Conservation (phyloP, 2,329 filamentous ascomycete genomes). For the Phaeomoniella chlamydospora region DNA sequence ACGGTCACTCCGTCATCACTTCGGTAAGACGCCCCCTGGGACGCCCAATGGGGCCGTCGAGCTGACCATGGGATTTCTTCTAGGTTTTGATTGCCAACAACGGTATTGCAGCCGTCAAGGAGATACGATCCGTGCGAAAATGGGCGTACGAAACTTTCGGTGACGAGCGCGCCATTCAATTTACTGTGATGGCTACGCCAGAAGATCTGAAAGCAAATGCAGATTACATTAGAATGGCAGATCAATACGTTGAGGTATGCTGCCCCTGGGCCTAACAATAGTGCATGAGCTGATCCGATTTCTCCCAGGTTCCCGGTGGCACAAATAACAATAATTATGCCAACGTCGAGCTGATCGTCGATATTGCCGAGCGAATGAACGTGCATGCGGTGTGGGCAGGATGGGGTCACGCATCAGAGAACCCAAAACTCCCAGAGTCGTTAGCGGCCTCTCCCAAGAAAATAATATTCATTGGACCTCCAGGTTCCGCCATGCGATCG, state of each 20-base stretch:
- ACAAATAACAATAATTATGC: conserved; percentile 99
- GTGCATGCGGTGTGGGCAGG: conserved; percentile 98
- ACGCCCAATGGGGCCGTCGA: conserved; percentile 1
- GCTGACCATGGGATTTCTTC: conserved; percentile 11
- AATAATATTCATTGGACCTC: conserved; percentile 97
- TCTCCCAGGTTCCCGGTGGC: conserved; percentile 70
- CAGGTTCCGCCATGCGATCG: conserved; percentile 95
- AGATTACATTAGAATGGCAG: conserved; percentile 98
- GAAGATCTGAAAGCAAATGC: conserved; percentile 96
- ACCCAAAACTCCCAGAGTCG: conserved; percentile 92
- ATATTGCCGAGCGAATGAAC: conserved; percentile 95
- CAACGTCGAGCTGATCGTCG: conserved; percentile 97
- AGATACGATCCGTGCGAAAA: conserved; percentile 98
- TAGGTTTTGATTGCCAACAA: conserved; percentile 99
- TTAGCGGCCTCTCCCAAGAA: conserved; percentile 93
- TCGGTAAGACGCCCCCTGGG: conserved; percentile 49
- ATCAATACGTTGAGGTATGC: conserved; percentile 84
- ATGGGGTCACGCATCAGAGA: conserved; percentile 98
- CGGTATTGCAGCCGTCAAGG: conserved; percentile 98
- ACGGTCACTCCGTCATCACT: conserved; percentile 95
- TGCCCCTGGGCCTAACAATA: no score
- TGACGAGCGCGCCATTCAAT: conserved; percentile 95
- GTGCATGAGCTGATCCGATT: no score
- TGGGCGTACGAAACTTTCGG: conserved; percentile 99
- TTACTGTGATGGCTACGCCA: conserved; percentile 98